Evolutionary conservation across 768 basidiomycete genomes (phyloP), one percentile per base, ranked within the genome.

Genomic region (Termitomyces sp.): DNA sequence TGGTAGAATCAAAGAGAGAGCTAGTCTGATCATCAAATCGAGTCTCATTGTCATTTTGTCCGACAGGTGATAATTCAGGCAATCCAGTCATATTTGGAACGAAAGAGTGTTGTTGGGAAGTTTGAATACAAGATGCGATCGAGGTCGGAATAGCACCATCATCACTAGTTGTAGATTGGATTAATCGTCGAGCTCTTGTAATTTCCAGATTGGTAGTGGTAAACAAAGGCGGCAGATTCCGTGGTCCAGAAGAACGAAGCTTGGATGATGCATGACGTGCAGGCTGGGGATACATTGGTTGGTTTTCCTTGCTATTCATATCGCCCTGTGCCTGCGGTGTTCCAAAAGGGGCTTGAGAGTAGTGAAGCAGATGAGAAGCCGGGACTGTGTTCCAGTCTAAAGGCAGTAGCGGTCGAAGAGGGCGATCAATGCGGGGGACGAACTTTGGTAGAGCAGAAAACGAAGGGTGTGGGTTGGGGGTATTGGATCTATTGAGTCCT

Each of bases 1-100:
- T 57, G 25, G 65, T 63, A 43, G 70, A 64, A 57, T 74, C 70
- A 20, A 72, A 59, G 37, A 65, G 14, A 58, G 71, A 55, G 32
- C 62, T 14, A 51, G 47, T 25, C 56, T 55, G 48, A 46, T 61
- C 37, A 52, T 62, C 43, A 20, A 32, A 9, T 20, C 29, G 57
- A 25, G 9, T 8, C 45, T 48, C 34, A 34, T 36, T 20, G 46
- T 31, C 20, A 38, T 46, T 29, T n/a, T 49, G 15, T 6, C 31
- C 47, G 5, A 10, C 20, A 29, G 42, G 34, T 29, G 25, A 38
- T n/a, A 11, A 34, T 11, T 25, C 10, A 6, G 3, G 20, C 12
- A 32, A 15, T 32, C 47, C 45, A 42, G 57, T 12, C 12, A 5
- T 9, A 20, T 50, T 11, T 43, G 34, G 58, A 48, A 50, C 32